These are phyloP conservation scores for Xanthoparmelia taractica DNA, from an alignment of 495 filamentous ascomycete species.

Conservation along the genomic window DNA sequence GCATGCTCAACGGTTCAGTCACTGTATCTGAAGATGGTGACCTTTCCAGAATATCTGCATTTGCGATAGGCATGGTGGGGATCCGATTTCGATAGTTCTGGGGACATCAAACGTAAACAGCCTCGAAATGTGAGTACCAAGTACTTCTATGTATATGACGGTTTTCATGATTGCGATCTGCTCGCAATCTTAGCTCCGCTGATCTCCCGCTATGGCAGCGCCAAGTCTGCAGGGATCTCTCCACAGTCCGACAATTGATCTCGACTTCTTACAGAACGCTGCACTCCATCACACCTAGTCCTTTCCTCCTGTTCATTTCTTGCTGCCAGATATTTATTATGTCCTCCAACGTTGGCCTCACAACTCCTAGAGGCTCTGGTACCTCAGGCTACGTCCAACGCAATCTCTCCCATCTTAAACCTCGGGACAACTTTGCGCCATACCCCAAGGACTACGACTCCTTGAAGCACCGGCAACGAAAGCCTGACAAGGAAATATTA, in stretches of 20 bases:
- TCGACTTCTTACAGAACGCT: background rate
- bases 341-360: constrained; percentile 96
- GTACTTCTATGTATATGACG: background rate
- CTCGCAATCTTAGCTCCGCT: background rate
- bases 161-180: too few relatives aligned
- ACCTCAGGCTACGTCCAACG: constrained; percentile 97
- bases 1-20: constrained; percentile 26
- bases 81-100: background rate
- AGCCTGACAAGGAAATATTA: constrained; percentile 85
- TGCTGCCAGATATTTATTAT: constrained; percentile 39
- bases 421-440: constrained; percentile 54
- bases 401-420: constrained; percentile 80
- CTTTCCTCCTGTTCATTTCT: constrained; percentile 2
- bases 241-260: background rate
- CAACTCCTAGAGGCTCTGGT: constrained; percentile 87
- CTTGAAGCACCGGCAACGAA: constrained; percentile 61
- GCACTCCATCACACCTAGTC: background rate
- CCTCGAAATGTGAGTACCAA: background rate
- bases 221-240: constrained; percentile 14
- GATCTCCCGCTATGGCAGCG: constrained; percentile 18
- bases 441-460: constrained; percentile 58
- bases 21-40: constrained; percentile 18
- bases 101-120: background rate
- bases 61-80: constrained; percentile 12
- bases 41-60: constrained; percentile 7